These are phyloP conservation scores for Rostrohypoxylon terebratum DNA, from an alignment of 495 filamentous ascomycete genomes.

Conservation along the genomic window DNA sequence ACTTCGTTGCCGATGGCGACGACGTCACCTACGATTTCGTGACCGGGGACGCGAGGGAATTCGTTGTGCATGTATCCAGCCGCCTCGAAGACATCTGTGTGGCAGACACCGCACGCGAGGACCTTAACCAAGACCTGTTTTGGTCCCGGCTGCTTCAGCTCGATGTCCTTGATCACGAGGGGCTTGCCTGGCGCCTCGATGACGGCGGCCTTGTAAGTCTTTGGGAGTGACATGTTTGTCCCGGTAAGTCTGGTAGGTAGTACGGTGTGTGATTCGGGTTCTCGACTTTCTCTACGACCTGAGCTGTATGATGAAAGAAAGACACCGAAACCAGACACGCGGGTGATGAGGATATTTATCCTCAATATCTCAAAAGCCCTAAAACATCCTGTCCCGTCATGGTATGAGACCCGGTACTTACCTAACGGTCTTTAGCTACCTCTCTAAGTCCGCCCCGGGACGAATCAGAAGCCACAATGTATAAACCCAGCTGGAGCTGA, in stretches of 20 bases:
- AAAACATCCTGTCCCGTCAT: not conserved
- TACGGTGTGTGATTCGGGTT: not conserved
- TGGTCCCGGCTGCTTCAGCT: slow-evolving; percentile 55
- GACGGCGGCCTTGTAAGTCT: slow-evolving; percentile 62
- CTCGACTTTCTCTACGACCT: not conserved
- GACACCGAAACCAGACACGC: slow-evolving; percentile 3
- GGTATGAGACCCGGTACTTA: slow-evolving; percentile 10
- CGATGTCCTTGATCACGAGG: slow-evolving; percentile 57
- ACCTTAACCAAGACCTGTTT: slow-evolving; percentile 66
- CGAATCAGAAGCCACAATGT: not conserved
- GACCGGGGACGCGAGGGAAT: slow-evolving; percentile 66
- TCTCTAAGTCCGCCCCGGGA: slow-evolving; percentile 17
- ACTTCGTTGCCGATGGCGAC: slow-evolving; percentile 61
- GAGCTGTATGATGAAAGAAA: not conserved
- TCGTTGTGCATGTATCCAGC: slow-evolving; percentile 54
- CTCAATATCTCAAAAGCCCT: not conserved
- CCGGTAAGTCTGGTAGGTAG: not conserved
- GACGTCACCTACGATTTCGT: slow-evolving; percentile 67
- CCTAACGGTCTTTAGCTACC: slow-evolving; percentile 3
- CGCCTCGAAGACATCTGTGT: slow-evolving; percentile 57
- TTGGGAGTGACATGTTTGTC: slow-evolving; percentile 55
- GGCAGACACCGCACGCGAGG: slow-evolving; percentile 66
- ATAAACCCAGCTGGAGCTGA: no score
- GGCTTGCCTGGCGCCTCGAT: slow-evolving; percentile 54
- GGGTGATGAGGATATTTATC: slow-evolving; percentile 28